A percentile compares a stretch with the other conserved stretches of the same genome.
phyloP scores from a whole-genome alignment of 345 rosid species.

The Rhodamnia rubescens region DNA sequence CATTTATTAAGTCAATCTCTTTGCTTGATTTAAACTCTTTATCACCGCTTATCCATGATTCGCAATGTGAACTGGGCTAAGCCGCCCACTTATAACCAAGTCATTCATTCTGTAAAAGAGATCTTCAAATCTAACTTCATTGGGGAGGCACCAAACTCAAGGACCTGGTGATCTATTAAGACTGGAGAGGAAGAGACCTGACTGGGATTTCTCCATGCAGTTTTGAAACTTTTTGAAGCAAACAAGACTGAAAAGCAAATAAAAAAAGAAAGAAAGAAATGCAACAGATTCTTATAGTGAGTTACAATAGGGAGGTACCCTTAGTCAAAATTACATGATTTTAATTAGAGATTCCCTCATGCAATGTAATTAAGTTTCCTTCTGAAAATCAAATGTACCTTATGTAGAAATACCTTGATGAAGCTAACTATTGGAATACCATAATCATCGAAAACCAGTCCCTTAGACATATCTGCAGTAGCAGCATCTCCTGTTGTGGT shows the following conservation, averaged over 20 bases:
- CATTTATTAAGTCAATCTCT: neutral
- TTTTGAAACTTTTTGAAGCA: neutral
- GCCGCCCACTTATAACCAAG: neutral
- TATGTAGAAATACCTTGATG: neutral
- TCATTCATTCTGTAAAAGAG: neutral
- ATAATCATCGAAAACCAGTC: neutral
- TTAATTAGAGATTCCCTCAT: neutral
- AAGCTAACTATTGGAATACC: neutral
- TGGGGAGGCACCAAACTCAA: neutral
- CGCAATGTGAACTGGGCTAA: neutral
- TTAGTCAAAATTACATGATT: neutral
- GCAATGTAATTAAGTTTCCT: neutral
- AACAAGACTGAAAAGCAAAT: neutral
- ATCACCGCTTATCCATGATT: neutral
- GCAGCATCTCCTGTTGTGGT: neutral
- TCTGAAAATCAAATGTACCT: neutral
- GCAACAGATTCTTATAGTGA: neutral
- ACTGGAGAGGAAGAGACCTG: neutral
- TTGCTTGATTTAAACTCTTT: neutral
- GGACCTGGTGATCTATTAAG: neutral
- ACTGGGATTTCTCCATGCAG: neutral
- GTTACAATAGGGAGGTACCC: neutral
- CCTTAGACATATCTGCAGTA: neutral
- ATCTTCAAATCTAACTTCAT: neutral
- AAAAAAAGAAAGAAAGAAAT: neutral